Base-by-base conservation (phyloP, 257 asterid species). In the Forsythia viridissima region DNA sequence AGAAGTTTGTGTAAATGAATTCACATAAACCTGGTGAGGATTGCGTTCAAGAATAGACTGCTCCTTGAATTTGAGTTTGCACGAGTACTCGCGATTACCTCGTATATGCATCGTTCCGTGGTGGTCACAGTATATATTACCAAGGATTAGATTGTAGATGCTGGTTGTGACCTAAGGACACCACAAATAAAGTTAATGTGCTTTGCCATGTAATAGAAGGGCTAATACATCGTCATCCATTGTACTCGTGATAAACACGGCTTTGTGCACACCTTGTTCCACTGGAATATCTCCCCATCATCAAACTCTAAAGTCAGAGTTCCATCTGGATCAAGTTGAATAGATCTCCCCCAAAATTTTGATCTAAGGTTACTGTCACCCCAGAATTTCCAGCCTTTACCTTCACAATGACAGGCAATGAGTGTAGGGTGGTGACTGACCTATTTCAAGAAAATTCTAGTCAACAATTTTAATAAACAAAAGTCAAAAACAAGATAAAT, bases 351-450 rank as follows among this genome's bases (percentile, higher is more conserved):
- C 98, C 99, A 93, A 84, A 94, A 94, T 84, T 91, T 94, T 51
- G 99, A 93, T 83, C 92, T 94, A 74, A 94, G 87, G 85, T 94
- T 93, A 74, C 95, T 91, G 79, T 94, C 98, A 70, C 94, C 91
- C 98, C 95, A 94, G 89, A 94, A 90, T 84, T 89, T 93, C 99
- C 99, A 94, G 75, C 98, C 99, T 85, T 85, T 86, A 82, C 99
- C 99, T 86, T 93, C 97, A 86, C 97, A 90, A 87, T 94, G 99
- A 82, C 98, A 91, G 82, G 99, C 99, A 88, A 94, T 90, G 83
- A 91, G 87, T 38, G 99, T 94, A 41, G 99, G 99, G 86, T 94
- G 99, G 91, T 94, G 99, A 85, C 98, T 93, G 70, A 94, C 99
- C 99, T 94, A 89, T 85, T 85, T 80, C 84, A 76, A 72, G 81